Evolutionary conservation across 2,329 filamentous ascomycete species (phyloP).

Genomic region (Ceratocystis destructans): DNA sequence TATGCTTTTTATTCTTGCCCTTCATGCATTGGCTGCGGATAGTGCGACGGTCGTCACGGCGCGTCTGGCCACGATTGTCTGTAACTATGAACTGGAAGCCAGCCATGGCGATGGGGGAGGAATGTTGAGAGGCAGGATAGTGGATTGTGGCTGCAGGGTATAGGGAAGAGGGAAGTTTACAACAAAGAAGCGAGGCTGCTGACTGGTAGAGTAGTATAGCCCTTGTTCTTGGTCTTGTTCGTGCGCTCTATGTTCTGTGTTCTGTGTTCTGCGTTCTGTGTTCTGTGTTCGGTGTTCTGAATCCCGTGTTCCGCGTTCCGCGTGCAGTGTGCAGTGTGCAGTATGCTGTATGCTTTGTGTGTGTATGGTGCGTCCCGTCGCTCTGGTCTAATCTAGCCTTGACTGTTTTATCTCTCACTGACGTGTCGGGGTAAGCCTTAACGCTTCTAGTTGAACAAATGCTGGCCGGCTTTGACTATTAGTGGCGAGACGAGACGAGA

Average conservation of each 20-base stretch:
- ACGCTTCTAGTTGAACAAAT: not conserved
- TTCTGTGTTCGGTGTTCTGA: too few species aligned
- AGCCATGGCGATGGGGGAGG: conserved; percentile 5
- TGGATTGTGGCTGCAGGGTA: too few species aligned
- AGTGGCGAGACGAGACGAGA: too few species aligned
- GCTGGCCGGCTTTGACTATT: not conserved
- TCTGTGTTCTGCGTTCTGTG: too few species aligned
- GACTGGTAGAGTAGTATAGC: too few species aligned
- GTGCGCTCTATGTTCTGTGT: too few species aligned
- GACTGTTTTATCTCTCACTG: not conserved
- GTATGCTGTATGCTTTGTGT: not conserved
- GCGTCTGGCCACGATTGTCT: conserved; percentile 19
- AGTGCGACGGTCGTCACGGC: conserved; percentile 17
- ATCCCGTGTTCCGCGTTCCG: too few species aligned
- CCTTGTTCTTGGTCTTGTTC: too few species aligned
- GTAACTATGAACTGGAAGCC: conserved; percentile 20
- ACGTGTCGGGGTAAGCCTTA: not conserved
- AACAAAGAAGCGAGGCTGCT: too few species aligned
- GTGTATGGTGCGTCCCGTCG: not conserved
- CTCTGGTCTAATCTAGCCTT: not conserved
- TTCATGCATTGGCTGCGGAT: conserved; percentile 19
- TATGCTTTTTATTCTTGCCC: conserved; percentile 17
- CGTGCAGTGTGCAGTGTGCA: too few species aligned
- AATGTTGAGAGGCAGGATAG: not conserved
- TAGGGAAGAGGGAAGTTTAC: too few species aligned